Evolutionary conservation across 2,329 filamentous ascomycete genomes (phyloP).

Genomic region (Gliomastix tumulicola): DNA sequence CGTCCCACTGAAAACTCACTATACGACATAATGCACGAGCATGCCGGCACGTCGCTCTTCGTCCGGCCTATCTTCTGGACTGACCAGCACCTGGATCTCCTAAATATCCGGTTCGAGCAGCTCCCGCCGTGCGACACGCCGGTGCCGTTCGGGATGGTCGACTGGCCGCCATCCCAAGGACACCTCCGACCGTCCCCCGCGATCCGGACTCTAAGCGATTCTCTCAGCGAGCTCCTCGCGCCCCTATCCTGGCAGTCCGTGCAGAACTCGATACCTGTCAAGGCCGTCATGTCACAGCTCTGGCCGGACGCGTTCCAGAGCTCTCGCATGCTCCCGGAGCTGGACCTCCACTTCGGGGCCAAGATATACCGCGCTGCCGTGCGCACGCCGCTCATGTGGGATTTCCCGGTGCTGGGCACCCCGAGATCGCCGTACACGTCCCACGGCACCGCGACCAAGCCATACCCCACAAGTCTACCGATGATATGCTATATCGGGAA

Average conservation of each 20-base stretch:
- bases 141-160: slow-evolving; percentile 22
- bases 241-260: slow-evolving; percentile 22
- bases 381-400: slow-evolving; percentile 45
- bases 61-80: slow-evolving; percentile 50
- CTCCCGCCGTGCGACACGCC: slow-evolving; percentile 33
- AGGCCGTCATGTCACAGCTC: slow-evolving; percentile 34
- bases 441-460: too few species aligned
- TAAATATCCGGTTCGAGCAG: slow-evolving; percentile 38
- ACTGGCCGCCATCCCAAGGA: slow-evolving; percentile 25
- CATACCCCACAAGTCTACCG: slow-evolving; percentile 17
- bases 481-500: slow-evolving; percentile 41
- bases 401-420: too few species aligned
- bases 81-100: slow-evolving; percentile 39
- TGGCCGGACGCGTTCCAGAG: slow-evolving; percentile 29
- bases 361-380: slow-evolving; percentile 35
- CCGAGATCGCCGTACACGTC: not conserved
- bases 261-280: slow-evolving; percentile 31
- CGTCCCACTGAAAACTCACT: slow-evolving; percentile 41
- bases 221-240: slow-evolving; percentile 35
- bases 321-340: slow-evolving; percentile 24
- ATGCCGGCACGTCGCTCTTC: slow-evolving; percentile 40
- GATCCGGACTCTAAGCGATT: slow-evolving; percentile 32
- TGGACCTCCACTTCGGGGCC: slow-evolving; percentile 42
- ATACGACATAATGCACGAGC: slow-evolving; percentile 41
- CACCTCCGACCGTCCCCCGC: slow-evolving; percentile 30